phyloP scores from a whole-genome alignment of 345 rosid genomes.

The Nasturtium officinale region DNA sequence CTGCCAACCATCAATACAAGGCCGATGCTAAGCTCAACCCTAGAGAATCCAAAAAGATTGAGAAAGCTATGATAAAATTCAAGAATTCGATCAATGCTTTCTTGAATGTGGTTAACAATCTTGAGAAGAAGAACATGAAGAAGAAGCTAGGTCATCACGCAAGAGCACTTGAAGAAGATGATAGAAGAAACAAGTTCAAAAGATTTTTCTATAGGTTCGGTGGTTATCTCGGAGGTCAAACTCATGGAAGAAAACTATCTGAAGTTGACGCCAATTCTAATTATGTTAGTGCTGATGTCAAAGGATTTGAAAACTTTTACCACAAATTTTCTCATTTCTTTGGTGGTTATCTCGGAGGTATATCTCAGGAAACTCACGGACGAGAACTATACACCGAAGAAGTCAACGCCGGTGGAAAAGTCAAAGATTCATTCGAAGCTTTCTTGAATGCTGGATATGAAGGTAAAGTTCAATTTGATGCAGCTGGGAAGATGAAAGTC shows the following conservation, averaged over 20 bases:
- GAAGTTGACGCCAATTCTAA: background rate
- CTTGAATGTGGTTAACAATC: slow-evolving; percentile 1
- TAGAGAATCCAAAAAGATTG: background rate
- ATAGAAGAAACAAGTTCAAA: background rate
- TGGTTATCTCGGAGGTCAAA: slow-evolving; percentile 11
- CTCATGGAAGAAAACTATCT: slow-evolving; percentile 16
- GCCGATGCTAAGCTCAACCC: slow-evolving; percentile 21
- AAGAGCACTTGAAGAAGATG: slow-evolving; percentile 18
- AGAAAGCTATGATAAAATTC: background rate
- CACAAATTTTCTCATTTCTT: background rate
- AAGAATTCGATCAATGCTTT: slow-evolving; percentile 11
- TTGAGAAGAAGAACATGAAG: slow-evolving; percentile 30
- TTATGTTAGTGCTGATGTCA: background rate
- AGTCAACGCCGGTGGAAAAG: background rate
- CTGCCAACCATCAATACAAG: slow-evolving; percentile 36
- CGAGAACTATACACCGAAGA: background rate
- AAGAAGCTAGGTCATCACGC: slow-evolving; percentile 1
- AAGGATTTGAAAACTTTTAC: background rate
- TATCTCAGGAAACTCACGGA: background rate
- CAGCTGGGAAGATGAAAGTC: slow-evolving; percentile 19
- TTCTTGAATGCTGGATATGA: slow-evolving; percentile 16
- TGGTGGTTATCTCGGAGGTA: slow-evolving; percentile 19
- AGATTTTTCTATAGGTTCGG: background rate
- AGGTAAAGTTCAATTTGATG: slow-evolving; percentile 1
- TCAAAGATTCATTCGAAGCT: background rate